Conservation (phyloP, 2,329 filamentous ascomycete species). For the Didymella exigua region DNA sequence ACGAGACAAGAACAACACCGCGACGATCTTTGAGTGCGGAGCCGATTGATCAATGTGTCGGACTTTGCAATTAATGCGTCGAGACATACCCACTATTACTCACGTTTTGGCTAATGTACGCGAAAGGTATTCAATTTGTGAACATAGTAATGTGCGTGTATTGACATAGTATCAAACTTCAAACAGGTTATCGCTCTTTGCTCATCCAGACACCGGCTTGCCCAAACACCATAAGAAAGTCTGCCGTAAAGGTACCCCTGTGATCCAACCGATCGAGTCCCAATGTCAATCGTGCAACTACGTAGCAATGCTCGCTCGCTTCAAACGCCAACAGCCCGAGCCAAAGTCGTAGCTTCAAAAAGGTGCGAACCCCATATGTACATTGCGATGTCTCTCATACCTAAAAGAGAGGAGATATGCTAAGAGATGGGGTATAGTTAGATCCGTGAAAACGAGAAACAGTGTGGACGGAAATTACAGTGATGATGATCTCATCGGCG, state of each 20-base stretch:
- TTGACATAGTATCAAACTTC: slow-evolving; percentile 10
- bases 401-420: slow-evolving; percentile 22
- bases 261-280: background rate
- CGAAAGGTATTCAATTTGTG: background rate
- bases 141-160: slow-evolving; percentile 16
- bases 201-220: slow-evolving; percentile 4
- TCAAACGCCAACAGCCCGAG: slow-evolving; percentile 22
- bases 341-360: slow-evolving; percentile 20
- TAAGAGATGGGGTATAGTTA: slow-evolving; percentile 36
- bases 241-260: background rate
- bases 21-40: slow-evolving; percentile 51
- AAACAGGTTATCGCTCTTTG: slow-evolving; percentile 7
- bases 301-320: slow-evolving; percentile 24
- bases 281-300: slow-evolving; percentile 10
- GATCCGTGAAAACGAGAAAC: slow-evolving; percentile 22
- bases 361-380: slow-evolving; percentile 15
- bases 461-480: slow-evolving; percentile 20
- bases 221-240: slow-evolving; percentile 12
- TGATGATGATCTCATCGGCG: slow-evolving; percentile 17
- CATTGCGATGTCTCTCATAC: slow-evolving; percentile 14
- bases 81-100: slow-evolving; percentile 33
- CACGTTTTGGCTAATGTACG: background rate
- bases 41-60: slow-evolving; percentile 39
- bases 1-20: slow-evolving; percentile 46
- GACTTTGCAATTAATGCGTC: slow-evolving; percentile 49